Conservation (phyloP, 306 rosid species). For the Begonia peltatifolia region DNA sequence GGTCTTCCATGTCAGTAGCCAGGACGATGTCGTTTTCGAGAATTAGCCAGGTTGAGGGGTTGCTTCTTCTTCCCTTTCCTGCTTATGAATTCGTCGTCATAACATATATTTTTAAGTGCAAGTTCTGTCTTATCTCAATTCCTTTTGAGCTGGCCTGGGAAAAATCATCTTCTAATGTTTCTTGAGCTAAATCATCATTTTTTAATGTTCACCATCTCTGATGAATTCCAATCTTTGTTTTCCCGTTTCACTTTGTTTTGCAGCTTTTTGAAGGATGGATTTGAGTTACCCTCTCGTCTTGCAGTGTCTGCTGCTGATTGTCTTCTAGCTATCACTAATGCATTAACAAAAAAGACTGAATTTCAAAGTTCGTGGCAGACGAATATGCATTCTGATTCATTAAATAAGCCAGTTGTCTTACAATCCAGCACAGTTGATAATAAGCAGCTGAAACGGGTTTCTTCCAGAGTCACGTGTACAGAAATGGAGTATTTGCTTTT, state of each 20-base stretch:
- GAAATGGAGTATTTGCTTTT: slow-evolving; percentile 43
- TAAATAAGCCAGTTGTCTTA: slow-evolving; percentile 16
- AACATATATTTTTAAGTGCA: too few species aligned
- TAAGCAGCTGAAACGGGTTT: slow-evolving; percentile 24
- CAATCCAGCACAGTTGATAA: slow-evolving; percentile 23
- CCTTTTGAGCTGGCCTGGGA: too few species aligned
- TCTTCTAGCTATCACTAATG: slow-evolving; percentile 48
- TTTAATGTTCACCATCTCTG: neutral
- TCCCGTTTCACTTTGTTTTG: slow-evolving; percentile 9
- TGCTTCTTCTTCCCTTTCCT: too few species aligned
- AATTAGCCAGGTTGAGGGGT: too few species aligned
- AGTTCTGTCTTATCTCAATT: too few species aligned
- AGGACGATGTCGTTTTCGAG: too few species aligned
- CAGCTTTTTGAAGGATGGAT: slow-evolving; percentile 71
- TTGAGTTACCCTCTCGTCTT: slow-evolving; percentile 88
- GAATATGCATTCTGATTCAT: slow-evolving; percentile 17
- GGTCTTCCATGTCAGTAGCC: too few species aligned
- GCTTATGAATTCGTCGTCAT: too few species aligned
- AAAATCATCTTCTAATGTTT: neutral
- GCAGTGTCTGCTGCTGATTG: slow-evolving; percentile 83
- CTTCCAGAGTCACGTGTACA: slow-evolving; percentile 18
- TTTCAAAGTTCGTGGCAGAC: slow-evolving; percentile 27
- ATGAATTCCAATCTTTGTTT: neutral
- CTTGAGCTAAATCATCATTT: neutral
- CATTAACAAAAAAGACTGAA: slow-evolving; percentile 29